Evolutionary conservation across 2,329 filamentous ascomycete species (phyloP).

Genomic region (Colletotrichum costaricense): DNA sequence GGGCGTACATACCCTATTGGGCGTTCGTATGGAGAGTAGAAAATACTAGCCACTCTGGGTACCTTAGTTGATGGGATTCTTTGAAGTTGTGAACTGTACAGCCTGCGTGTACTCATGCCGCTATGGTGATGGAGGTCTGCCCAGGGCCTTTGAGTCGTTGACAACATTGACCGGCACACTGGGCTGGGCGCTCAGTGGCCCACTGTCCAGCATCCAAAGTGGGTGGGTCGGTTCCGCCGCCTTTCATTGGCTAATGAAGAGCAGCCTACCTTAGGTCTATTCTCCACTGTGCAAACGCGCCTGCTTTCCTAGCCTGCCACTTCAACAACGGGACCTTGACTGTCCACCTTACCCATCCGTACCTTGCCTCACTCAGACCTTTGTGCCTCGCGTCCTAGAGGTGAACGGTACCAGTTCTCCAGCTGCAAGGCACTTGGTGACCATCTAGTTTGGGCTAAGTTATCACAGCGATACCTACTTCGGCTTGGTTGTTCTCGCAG

Average conservation of each 20-base stretch:
- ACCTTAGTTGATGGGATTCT: no score
- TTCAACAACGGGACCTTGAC: neutral
- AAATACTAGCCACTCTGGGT: no score
- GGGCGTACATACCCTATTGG: no score
- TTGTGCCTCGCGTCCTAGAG: neutral
- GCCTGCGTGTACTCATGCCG: no score
- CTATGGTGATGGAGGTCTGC: no score
- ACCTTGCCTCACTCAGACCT: neutral
- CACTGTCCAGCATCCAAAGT: neutral
- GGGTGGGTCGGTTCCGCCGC: neutral
- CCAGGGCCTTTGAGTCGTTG: neutral
- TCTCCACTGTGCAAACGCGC: neutral
- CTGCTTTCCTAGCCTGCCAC: neutral
- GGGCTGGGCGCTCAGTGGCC: no score
- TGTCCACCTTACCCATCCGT: neutral
- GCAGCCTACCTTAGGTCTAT: neutral
- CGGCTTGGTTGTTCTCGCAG: conserved; percentile 7
- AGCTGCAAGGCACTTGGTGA: neutral
- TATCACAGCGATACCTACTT: neutral
- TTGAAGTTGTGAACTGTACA: no score
- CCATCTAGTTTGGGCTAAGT: neutral
- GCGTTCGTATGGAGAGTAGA: no score
- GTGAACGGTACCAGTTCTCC: neutral
- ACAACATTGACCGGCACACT: neutral
- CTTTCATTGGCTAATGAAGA: neutral